Conservation (phyloP, 2,329 filamentous ascomycete genomes). For the Simplicillium sp. region DNA sequence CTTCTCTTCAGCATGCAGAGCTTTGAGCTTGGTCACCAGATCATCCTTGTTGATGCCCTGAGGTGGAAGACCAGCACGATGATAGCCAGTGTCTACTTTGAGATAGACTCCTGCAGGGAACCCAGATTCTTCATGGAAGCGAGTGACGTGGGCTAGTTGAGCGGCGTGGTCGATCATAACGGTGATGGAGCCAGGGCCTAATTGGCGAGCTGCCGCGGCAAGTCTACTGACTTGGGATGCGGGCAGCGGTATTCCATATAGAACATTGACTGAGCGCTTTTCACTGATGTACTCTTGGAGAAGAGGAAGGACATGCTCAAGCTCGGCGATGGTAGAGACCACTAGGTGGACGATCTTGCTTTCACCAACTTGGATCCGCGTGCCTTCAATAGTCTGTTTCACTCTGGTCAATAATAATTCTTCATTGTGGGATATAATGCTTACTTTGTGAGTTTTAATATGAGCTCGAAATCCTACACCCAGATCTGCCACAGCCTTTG, state of each 20-base stretch:
- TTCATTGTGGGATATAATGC: rapidly evolving
- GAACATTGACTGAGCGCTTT: slow-evolving; percentile 22
- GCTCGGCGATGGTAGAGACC: slow-evolving; percentile 49
- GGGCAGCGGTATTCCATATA: slow-evolving; percentile 53
- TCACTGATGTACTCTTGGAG: slow-evolving; percentile 27
- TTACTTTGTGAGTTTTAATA: slow-evolving; percentile 57
- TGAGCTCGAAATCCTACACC: slow-evolving; percentile 50
- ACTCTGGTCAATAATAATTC: rapidly evolving
- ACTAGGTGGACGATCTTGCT: slow-evolving; percentile 38
- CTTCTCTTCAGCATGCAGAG: slow-evolving; percentile 9
- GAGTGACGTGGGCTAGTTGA: slow-evolving; percentile 25
- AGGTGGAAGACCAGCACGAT: slow-evolving; percentile 47
- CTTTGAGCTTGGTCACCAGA: slow-evolving; percentile 25
- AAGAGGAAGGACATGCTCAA: slow-evolving; percentile 41
- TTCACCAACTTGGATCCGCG: slow-evolving; percentile 43
- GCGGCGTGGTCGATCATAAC: slow-evolving; percentile 48
- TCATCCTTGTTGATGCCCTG: slow-evolving; percentile 24
- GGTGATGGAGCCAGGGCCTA: slow-evolving; percentile 37
- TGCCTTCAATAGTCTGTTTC: slow-evolving; percentile 48
- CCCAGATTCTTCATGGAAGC: slow-evolving; percentile 19
- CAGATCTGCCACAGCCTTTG: slow-evolving; percentile 35
- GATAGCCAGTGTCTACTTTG: slow-evolving; percentile 56
- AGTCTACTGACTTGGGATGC: slow-evolving; percentile 43
- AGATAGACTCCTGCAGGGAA: slow-evolving; percentile 36
- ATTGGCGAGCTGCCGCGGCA: slow-evolving; percentile 28